These are phyloP conservation scores for Calycina marina DNA, from an alignment of 2,329 filamentous ascomycete genomes.

Conservation along the genomic window DNA sequence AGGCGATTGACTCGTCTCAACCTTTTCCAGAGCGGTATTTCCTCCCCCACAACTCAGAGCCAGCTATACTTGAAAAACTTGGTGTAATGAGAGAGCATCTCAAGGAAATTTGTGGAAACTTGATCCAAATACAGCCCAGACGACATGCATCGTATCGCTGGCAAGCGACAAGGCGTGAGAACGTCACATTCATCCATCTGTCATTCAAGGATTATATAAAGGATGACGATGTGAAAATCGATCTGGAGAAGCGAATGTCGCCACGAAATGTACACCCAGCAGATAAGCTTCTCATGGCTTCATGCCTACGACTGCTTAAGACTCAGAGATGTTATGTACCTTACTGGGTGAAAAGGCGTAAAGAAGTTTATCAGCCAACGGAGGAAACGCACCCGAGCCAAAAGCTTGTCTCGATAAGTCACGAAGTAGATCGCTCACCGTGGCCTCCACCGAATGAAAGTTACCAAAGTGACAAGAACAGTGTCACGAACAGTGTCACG, in stretches of 20 bases:
- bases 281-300: background rate
- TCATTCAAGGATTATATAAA: background rate
- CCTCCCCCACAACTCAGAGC: no score
- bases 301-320: constrained; percentile 1
- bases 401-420: background rate
- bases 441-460: no score
- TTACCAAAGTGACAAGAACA: no score
- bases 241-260: background rate
- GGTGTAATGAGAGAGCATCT: constrained; percentile 2
- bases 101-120: background rate
- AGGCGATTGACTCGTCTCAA: no score
- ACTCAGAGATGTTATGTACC: background rate
- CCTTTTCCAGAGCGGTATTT: no score
- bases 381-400: no score
- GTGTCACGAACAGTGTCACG: no score
- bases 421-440: background rate
- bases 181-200: constrained; percentile 1
- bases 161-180: background rate
- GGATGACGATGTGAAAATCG: background rate
- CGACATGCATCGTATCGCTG: background rate
- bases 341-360: no score
- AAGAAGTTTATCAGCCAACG: no score
- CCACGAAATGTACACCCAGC: background rate
- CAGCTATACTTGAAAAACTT: no score
- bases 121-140: constrained; percentile 1